Evolutionary conservation across 208 protist species (phyloP).

Genomic region (Trypanosoma avium): DNA sequence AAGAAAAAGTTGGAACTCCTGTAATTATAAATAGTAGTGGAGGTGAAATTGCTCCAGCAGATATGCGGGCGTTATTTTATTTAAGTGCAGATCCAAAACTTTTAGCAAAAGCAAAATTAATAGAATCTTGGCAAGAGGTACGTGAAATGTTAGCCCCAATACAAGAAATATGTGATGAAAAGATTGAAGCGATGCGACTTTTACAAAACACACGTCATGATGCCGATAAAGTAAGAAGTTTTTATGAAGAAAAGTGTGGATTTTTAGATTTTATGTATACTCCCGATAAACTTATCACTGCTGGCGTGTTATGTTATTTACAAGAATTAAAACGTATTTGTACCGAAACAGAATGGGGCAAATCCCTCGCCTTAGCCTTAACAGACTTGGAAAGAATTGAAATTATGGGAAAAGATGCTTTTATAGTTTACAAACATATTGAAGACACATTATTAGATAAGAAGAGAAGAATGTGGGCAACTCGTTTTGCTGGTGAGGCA

Average conservation of each 20-base stretch:
- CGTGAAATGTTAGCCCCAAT: slow-evolving; percentile 40
- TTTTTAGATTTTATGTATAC: slow-evolving; percentile 90
- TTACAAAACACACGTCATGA: slow-evolving; percentile 81
- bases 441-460: slow-evolving; percentile 84
- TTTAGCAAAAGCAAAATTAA: slow-evolving; percentile 29
- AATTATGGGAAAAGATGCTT: slow-evolving; percentile 75
- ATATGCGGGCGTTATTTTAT: slow-evolving; percentile 80
- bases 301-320: slow-evolving; percentile 76
- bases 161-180: slow-evolving; percentile 58
- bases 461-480: slow-evolving; percentile 75
- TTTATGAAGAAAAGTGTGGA: slow-evolving; percentile 90
- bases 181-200: slow-evolving; percentile 79
- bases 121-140: slow-evolving; percentile 68
- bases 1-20: slow-evolving; percentile 41
- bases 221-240: slow-evolving; percentile 66
- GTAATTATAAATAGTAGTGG: slow-evolving; percentile 25
- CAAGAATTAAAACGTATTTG: slow-evolving; percentile 70
- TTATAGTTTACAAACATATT: slow-evolving; percentile 74
- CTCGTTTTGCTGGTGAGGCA: slow-evolving; percentile 78
- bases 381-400: slow-evolving; percentile 68
- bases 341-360: slow-evolving; percentile 71
- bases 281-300: slow-evolving; percentile 83
- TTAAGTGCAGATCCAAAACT: slow-evolving; percentile 52
- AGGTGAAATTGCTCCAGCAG: slow-evolving; percentile 47
- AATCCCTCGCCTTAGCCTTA: slow-evolving; percentile 50